These are phyloP conservation scores for Globisporangium orthogonon DNA, from an alignment of 352 stramenopile species.

Conservation along the genomic window DNA sequence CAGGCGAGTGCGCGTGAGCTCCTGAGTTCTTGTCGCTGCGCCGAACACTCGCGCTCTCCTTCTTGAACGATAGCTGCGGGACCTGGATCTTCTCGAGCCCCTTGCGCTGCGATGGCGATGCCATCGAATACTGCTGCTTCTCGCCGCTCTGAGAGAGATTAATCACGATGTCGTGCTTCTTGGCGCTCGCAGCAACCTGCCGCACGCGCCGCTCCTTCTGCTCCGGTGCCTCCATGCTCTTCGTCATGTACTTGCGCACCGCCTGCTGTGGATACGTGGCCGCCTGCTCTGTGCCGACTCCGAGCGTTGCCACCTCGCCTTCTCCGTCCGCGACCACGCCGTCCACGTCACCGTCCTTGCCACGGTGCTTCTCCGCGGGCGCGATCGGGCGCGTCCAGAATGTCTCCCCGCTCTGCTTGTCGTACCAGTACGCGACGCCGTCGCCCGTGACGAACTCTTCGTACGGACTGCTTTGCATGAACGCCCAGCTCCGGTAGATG, in stretches of 20 bases:
- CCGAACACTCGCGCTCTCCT: neutral
- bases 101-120: neutral
- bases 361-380: slow-evolving; percentile 65
- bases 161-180: slow-evolving; percentile 55
- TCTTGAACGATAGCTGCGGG: slow-evolving; percentile 38
- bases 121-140: neutral
- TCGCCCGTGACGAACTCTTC: slow-evolving; percentile 91
- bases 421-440: slow-evolving; percentile 90
- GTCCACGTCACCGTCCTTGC: slow-evolving; percentile 72
- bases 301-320: slow-evolving; percentile 68
- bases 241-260: slow-evolving; percentile 82
- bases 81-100: slow-evolving; percentile 54
- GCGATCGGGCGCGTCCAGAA: slow-evolving; percentile 89
- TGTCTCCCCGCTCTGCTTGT: slow-evolving; percentile 74
- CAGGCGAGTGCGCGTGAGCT: slow-evolving; percentile 5
- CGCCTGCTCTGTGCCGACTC: slow-evolving; percentile 49
- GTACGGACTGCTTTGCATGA: slow-evolving; percentile 76
- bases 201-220: slow-evolving; percentile 53
- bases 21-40: neutral
- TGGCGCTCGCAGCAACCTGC: slow-evolving; percentile 43
- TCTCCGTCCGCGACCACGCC: slow-evolving; percentile 71
- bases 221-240: slow-evolving; percentile 70
- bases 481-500: slow-evolving; percentile 91
- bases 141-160: slow-evolving; percentile 14
- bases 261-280: slow-evolving; percentile 56